Percentiles rank a stretch among this genome's conserved stretches.
Conservation (phyloP, 495 filamentous ascomycete species). For the Neurospora africana region DNA sequence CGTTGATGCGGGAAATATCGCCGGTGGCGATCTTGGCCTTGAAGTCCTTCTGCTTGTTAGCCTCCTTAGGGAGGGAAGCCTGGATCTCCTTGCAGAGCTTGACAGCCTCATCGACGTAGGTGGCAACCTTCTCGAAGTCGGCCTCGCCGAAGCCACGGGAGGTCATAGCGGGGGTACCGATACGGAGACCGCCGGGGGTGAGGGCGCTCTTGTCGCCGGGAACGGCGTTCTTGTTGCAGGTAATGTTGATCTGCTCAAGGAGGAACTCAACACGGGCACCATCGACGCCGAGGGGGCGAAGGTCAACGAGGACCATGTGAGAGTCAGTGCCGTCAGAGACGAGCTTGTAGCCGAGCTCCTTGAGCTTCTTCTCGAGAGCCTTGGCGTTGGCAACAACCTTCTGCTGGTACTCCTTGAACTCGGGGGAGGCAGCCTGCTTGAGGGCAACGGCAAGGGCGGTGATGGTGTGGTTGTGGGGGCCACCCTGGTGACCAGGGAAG, state of each 20-base stretch:
- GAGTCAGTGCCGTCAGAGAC: slow-evolving; percentile 95
- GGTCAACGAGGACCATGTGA: slow-evolving; percentile 94
- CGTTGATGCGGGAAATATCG: slow-evolving; percentile 65
- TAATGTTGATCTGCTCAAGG: slow-evolving; percentile 95
- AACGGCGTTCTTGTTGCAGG: slow-evolving; percentile 98
- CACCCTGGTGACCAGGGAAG: slow-evolving; percentile 98
- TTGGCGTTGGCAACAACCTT: slow-evolving; percentile 90
- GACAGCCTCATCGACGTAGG: slow-evolving; percentile 78
- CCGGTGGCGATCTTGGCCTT: slow-evolving; percentile 77
- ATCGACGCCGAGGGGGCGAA: slow-evolving; percentile 69
- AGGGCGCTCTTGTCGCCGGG: slow-evolving; percentile 97
- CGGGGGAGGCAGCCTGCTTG: slow-evolving; percentile 83
- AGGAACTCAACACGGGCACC: slow-evolving; percentile 95
- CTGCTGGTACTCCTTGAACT: slow-evolving; percentile 94
- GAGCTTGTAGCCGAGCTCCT: slow-evolving; percentile 75
- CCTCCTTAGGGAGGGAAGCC: slow-evolving; percentile 76
- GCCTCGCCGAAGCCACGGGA: slow-evolving; percentile 85
- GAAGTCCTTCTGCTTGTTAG: slow-evolving; percentile 99
- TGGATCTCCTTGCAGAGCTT: slow-evolving; percentile 79
- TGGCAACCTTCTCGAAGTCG: slow-evolving; percentile 83
- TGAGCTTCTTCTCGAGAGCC: slow-evolving; percentile 72
- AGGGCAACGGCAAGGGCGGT: slow-evolving; percentile 94
- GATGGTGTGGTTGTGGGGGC: slow-evolving; percentile 99
- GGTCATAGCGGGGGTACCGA: slow-evolving; percentile 96
- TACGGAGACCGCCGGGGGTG: slow-evolving; percentile 86